Percentiles rank a stretch among this genome's conserved stretches.
Conservation (phyloP, 31 red algal genomes). For the Odonthalia washingtoniensis region DNA sequence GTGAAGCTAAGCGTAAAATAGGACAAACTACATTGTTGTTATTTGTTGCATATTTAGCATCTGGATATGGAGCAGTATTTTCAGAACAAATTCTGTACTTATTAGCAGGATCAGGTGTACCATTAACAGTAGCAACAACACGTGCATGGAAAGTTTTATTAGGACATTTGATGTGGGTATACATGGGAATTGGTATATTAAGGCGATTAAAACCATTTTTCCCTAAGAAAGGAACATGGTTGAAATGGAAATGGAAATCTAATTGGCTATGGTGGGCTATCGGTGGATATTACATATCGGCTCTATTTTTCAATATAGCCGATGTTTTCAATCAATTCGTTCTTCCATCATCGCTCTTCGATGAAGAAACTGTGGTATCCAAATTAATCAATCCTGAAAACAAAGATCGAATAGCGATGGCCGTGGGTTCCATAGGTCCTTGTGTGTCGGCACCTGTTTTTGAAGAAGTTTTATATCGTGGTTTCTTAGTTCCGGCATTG, state of each 20-base stretch:
- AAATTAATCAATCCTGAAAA: constrained; percentile 99
- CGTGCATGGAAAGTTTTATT: constrained; percentile 97
- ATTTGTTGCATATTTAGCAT: constrained; percentile 88
- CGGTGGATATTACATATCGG: constrained; percentile 94
- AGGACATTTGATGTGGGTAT: constrained; percentile 99
- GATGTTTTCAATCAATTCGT: constrained; percentile 94
- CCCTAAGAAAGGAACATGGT: constrained; percentile 89
- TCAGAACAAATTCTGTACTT: constrained; percentile 87
- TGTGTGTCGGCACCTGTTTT: constrained; percentile 98
- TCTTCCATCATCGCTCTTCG: constrained; percentile 86
- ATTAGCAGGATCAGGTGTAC: constrained; percentile 81
- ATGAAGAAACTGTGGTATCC: constrained; percentile 97
- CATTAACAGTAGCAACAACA: constrained; percentile 91
- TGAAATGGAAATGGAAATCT: constrained; percentile 76
- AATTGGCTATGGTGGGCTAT: constrained; percentile 99
- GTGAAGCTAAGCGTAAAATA: constrained; percentile 69
- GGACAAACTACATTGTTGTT: constrained; percentile 84
- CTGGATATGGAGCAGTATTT: constrained; percentile 95
- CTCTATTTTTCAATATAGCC: constrained; percentile 95
- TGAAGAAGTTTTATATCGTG: constrained; percentile 98
- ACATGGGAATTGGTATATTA: constrained; percentile 95
- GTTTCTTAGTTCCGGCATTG: constrained; percentile 92
- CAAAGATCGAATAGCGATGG: constrained; percentile 96
- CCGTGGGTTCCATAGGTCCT: constrained; percentile 92
- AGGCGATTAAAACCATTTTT: constrained; percentile 96